Evolutionary conservation across 257 asterid species (phyloP), one percentile per base, ranked within the genome.

Genomic region (Solanum pinnatisectum): DNA sequence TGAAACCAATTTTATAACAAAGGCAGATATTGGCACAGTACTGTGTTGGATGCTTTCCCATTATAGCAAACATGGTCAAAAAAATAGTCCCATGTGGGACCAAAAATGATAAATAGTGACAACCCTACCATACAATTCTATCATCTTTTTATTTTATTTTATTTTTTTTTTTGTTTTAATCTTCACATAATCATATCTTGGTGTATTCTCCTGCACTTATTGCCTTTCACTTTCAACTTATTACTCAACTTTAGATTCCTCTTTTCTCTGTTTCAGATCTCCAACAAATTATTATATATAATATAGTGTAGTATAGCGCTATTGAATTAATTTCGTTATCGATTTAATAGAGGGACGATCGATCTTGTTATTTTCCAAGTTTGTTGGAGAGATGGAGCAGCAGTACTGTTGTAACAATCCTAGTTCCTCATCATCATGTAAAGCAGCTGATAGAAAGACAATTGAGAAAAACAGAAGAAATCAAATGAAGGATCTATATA

Each of bases 391-490:
- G 33, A 81, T 81, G 85, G 85, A 81, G 85, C 68, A 44, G 67
- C 36, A 23, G 11, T 39, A 11, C 52, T 10, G 30, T 81, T 16
- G 11, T 81, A 81, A 46, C 85, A 46, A 46, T 12, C 68, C 85
- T 81, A 81, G 30, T 16, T 44, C 85, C 3, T 46, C 65, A 46
- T 30, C 65, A 46, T 46, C 85, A 27, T 74, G 91, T 89, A 93
- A 88, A 89, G 88, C 88, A 88, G 89, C 88, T 39, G 97, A 95
- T 90, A 93, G 96, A 90, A 96, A 95, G 65, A 96, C 95, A 35
- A 71, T 93, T 2, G 98, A 96, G 91, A 94, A 88, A 87, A 93
- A 94, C 60, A 79, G 98, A 82, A 94, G 99, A 89, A 89, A 90
- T 91, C 90, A 92, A 67, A 93, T 95, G 98, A 94, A 95, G 88